phyloP scores from a whole-genome alignment of 1,284 basidiomycete genomes.

The Trametes hirsuta region DNA sequence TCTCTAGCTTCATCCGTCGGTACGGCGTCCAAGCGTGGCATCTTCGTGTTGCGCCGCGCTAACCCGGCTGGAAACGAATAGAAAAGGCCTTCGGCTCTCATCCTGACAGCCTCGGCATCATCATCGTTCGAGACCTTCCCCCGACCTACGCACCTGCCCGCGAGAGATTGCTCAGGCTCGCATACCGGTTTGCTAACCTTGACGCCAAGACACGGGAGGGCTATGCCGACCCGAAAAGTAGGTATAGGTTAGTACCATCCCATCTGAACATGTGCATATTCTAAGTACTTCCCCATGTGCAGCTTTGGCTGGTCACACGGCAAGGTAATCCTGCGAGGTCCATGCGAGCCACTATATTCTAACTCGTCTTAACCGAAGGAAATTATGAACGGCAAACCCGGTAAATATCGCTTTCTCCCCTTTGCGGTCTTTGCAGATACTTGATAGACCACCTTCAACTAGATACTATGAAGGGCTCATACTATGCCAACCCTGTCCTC shows the following conservation, averaged over 20 bases:
- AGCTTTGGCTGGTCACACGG: slow-evolving; percentile 96
- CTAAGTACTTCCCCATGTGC: background rate
- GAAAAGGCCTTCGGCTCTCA: slow-evolving; percentile 82
- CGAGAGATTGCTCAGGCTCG: slow-evolving; percentile 70
- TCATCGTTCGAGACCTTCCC: slow-evolving; percentile 83
- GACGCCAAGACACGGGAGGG: slow-evolving; percentile 66
- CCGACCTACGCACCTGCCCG: slow-evolving; percentile 61
- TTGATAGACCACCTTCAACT: background rate
- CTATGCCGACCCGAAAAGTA: slow-evolving; percentile 68
- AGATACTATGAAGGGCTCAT: slow-evolving; percentile 90
- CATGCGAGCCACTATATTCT: background rate
- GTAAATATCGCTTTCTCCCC: too few relatives aligned
- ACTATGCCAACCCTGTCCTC: slow-evolving; percentile 86
- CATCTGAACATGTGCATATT: background rate
- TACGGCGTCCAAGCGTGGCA: slow-evolving; percentile 31
- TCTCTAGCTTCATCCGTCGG: slow-evolving; percentile 67
- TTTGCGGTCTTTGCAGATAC: too few relatives aligned
- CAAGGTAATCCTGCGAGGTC: slow-evolving; percentile 51
- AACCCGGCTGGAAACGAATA: slow-evolving; percentile 29
- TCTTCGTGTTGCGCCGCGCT: background rate
- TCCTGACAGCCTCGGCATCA: slow-evolving; percentile 75
- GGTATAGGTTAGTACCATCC: slow-evolving; percentile 60
- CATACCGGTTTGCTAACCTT: slow-evolving; percentile 75
- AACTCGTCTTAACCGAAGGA: slow-evolving; percentile 51
- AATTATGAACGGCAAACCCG: slow-evolving; percentile 91